Evolutionary conservation across 257 asterid species (phyloP).

Genomic region (Forsythia suspensa): DNA sequence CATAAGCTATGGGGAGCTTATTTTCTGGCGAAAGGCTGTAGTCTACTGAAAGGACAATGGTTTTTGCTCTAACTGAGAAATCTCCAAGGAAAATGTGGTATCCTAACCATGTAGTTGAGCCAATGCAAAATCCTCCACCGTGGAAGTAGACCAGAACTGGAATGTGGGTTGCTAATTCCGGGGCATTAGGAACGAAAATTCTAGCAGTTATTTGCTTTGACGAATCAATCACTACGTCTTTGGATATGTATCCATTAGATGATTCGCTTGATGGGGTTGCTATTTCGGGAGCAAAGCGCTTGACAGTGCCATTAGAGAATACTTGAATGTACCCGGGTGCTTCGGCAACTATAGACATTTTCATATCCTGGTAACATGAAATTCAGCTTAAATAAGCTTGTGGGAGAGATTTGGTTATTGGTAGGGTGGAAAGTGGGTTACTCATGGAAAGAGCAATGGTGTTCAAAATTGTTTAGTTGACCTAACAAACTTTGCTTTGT

Average conservation of each 20-base stretch:
- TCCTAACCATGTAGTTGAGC: conserved; percentile 76
- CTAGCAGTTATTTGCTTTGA: conserved; percentile 55
- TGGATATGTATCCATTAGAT: conserved; percentile 43
- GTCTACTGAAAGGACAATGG: conserved; percentile 63
- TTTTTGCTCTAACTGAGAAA: conserved; percentile 42
- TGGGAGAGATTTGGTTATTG: not conserved
- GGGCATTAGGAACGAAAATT: conserved; percentile 52
- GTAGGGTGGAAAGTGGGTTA: conserved; percentile 29
- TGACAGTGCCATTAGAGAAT: conserved; percentile 54
- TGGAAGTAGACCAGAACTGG: conserved; percentile 74
- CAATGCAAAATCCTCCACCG: conserved; percentile 87
- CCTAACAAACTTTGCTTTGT: not conserved
- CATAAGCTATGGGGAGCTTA: conserved; percentile 72
- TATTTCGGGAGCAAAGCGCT: conserved; percentile 41
- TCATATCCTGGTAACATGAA: not conserved
- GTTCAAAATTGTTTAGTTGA: not conserved
- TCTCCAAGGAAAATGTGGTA: conserved; percentile 68
- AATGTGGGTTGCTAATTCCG: conserved; percentile 22
- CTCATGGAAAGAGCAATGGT: conserved; percentile 25
- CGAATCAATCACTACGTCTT: conserved; percentile 53
- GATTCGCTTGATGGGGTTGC: conserved; percentile 32
- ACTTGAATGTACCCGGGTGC: conserved; percentile 61
- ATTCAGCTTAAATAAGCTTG: not conserved
- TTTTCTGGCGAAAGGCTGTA: conserved; percentile 84
- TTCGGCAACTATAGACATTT: conserved; percentile 58